These are phyloP conservation scores for Aspergillus tanneri DNA, from an alignment of 2,329 filamentous ascomycete species.

Conservation along the genomic window DNA sequence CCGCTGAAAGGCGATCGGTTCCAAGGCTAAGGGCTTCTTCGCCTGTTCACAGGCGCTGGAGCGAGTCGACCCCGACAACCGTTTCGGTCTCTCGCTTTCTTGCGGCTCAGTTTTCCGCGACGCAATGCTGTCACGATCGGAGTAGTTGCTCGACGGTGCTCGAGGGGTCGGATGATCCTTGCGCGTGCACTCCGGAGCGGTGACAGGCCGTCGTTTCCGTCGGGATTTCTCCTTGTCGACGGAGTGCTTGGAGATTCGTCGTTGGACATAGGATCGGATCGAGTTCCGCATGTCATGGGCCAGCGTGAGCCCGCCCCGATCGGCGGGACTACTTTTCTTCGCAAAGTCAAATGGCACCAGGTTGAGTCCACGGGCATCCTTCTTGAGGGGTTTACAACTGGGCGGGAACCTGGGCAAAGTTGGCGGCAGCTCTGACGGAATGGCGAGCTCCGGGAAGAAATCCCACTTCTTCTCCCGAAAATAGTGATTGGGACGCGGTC, in stretches of 20 bases:
- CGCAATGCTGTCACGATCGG: constrained; percentile 10
- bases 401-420: constrained; percentile 13
- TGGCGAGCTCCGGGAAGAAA: constrained; percentile 41
- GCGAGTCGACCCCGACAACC: constrained; percentile 16
- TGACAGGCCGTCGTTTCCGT: constrained; percentile 15
- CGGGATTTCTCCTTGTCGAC: constrained; percentile 20
- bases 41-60: constrained; percentile 15
- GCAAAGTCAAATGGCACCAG: constrained; percentile 24
- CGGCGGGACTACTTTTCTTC: constrained; percentile 20
- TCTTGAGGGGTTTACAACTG: constrained; percentile 25
- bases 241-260: constrained; percentile 29
- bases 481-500: constrained; percentile 34
- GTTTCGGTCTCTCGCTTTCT: constrained; percentile 6
- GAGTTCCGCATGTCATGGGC: constrained; percentile 33
- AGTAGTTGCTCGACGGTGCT: constrained; percentile 17
- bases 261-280: constrained; percentile 37
- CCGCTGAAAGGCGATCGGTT: constrained; percentile 3
- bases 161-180: constrained; percentile 9
- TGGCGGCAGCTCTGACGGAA: constrained; percentile 26
- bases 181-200: constrained; percentile 11
- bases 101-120: constrained; percentile 9
- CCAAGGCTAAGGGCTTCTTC: constrained; percentile 8
- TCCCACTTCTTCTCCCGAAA: constrained; percentile 45
- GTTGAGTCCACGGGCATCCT: constrained; percentile 21
- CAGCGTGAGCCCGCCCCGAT: constrained; percentile 21